Percentiles rank a stretch among this genome's conserved stretches.
Conservation (phyloP, 345 rosid species). For the Abelmoschus esculentus region DNA sequence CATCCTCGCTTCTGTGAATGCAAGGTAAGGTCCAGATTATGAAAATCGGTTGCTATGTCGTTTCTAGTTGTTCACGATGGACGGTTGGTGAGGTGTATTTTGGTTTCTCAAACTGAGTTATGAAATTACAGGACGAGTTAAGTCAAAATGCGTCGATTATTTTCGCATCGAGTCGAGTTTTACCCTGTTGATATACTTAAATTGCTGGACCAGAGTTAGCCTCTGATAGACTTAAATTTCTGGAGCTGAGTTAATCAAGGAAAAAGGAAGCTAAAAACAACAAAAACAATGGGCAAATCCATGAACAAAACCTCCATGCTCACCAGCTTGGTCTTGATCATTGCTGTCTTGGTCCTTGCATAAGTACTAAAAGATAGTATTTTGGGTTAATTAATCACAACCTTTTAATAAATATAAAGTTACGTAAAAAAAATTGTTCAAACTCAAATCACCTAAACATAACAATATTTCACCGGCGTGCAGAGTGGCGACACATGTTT, state of each 20-base stretch:
- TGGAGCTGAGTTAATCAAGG: no score
- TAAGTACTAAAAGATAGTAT: background rate
- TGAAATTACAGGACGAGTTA: no score
- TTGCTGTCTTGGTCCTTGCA: background rate
- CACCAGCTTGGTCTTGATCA: background rate
- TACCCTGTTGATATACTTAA: no score
- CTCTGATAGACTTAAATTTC: no score
- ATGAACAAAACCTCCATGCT: slow-evolving; percentile 2
- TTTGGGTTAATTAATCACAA: background rate
- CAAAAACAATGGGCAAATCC: slow-evolving; percentile 6
- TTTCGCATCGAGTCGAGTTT: background rate
- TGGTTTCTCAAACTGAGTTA: no score
- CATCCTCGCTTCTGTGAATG: background rate
- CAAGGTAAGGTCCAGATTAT: background rate
- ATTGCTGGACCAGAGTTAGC: no score
- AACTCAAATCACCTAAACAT: no score
- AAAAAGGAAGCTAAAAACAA: background rate
- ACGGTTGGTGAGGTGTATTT: no score
- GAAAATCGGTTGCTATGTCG: background rate
- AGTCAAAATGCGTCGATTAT: no score
- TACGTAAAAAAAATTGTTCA: no score
- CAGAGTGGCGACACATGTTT: background rate
- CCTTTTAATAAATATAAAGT: background rate
- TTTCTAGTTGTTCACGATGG: no score
- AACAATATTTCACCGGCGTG: background rate